These are phyloP conservation scores for Zopfochytrium polystomum DNA, from an alignment of 371 early-diverging fungal species.

Conservation along the genomic window DNA sequence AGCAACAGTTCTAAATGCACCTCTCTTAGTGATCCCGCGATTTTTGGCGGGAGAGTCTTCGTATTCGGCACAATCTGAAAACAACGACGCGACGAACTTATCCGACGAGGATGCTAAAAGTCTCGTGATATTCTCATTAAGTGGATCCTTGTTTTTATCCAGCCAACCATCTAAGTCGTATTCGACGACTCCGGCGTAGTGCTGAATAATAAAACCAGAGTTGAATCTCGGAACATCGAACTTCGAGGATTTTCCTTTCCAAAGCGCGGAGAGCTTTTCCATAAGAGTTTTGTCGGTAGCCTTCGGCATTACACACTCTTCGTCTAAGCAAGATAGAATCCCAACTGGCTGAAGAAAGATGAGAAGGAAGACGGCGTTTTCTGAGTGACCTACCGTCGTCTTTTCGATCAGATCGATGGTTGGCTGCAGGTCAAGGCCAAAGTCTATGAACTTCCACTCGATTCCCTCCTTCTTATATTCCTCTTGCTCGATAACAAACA, in stretches of 20 bases:
- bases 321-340: conserved; percentile 96
- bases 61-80: conserved; percentile 67
- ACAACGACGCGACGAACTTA: conserved; percentile 73
- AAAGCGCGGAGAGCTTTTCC: conserved; percentile 86
- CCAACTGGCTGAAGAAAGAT: conserved; percentile 82
- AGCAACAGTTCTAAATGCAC: conserved; percentile 93
- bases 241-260: conserved; percentile 84
- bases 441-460: conserved; percentile 99
- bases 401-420: conserved; percentile 98
- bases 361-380: conserved; percentile 2
- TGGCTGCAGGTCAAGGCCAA: conserved; percentile 98
- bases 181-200: conserved; percentile 98
- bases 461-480: conserved; percentile 97
- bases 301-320: conserved; percentile 99
- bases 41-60: conserved; percentile 43
- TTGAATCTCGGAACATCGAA: conserved; percentile 87
- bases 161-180: conserved; percentile 97
- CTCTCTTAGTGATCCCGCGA: conserved; percentile 58
- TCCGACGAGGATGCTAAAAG: conserved; percentile 83
- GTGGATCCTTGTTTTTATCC: conserved; percentile 99
- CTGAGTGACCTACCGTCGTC: conserved; percentile 62
- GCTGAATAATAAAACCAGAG: conserved; percentile 90
- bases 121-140: conserved; percentile 92
- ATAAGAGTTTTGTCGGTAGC: conserved; percentile 96
- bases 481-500: conserved; percentile 99